Evolutionary conservation across 352 stramenopile genomes (phyloP).

Genomic region (Aphanomyces euteiches): DNA sequence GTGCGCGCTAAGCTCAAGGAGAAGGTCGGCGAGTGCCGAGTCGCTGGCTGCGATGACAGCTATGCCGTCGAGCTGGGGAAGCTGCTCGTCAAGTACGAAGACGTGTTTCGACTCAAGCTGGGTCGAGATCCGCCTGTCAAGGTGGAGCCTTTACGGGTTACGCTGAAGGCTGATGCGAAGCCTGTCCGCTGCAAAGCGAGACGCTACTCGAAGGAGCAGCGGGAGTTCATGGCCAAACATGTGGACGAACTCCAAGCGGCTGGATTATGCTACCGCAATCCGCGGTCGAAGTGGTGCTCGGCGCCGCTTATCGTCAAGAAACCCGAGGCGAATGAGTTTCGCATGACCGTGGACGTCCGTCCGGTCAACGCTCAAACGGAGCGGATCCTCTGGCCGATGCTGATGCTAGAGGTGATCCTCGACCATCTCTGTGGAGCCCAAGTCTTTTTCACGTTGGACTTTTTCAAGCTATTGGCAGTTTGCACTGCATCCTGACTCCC

Average conservation of each 20-base stretch:
- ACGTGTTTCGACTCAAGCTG: conserved; percentile 29
- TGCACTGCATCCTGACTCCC: background rate
- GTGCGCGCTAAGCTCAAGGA: conserved; percentile 9
- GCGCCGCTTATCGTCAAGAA: conserved; percentile 33
- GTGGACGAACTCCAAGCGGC: conserved; percentile 19
- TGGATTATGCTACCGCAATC: conserved; percentile 29
- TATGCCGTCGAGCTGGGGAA: background rate
- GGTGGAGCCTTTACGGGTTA: conserved; percentile 26
- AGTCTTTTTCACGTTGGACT: background rate
- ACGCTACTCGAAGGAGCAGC: conserved; percentile 25
- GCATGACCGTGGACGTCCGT: conserved; percentile 31
- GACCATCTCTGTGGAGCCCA: background rate
- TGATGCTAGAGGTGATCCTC: conserved; percentile 25
- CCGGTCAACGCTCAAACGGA: conserved; percentile 31
- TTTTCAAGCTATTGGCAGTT: conserved; percentile 9
- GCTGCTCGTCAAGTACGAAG: conserved; percentile 7
- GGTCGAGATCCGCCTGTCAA: conserved; percentile 31
- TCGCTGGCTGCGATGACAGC: background rate
- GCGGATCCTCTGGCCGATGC: conserved; percentile 31
- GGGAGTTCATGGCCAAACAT: conserved; percentile 27
- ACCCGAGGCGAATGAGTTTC: conserved; percentile 22
- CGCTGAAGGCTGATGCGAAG: conserved; percentile 28
- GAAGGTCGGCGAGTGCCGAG: conserved; percentile 10
- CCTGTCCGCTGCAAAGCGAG: conserved; percentile 25
- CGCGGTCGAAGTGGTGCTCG: conserved; percentile 27